phyloP scores from a whole-genome alignment of 2,329 filamentous ascomycete genomes.

The Clonostachys rhizophaga region DNA sequence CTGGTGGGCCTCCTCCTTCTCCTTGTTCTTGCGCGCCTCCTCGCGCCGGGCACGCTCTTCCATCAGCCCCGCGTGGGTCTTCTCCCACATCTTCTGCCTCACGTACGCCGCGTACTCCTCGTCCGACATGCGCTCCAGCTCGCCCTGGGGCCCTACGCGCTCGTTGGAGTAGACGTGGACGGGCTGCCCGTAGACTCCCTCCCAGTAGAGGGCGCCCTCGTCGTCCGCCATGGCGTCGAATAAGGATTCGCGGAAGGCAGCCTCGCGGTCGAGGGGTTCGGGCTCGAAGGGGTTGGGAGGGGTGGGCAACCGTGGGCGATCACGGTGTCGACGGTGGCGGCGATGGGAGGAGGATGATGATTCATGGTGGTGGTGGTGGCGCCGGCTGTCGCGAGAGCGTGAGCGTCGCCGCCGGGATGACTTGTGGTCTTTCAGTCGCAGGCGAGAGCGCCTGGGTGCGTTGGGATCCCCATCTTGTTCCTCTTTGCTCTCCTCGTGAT shows the following conservation, averaged over 20 bases:
- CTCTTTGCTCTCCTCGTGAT: constrained; percentile 6
- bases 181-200: constrained; percentile 92
- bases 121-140: constrained; percentile 82
- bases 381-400: constrained; percentile 2
- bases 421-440: constrained; percentile 25
- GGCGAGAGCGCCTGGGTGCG: constrained; percentile 18
- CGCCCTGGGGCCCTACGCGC: constrained; percentile 35
- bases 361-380: constrained; percentile 9
- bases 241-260: constrained; percentile 85
- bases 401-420: constrained; percentile 13
- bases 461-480: not conserved
- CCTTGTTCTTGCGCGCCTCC: constrained; percentile 43
- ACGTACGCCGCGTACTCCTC: constrained; percentile 90
- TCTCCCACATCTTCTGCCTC: constrained; percentile 90
- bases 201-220: constrained; percentile 93
- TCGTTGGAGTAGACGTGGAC: constrained; percentile 70
- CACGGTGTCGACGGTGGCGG: constrained; percentile 19
- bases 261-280: constrained; percentile 56
- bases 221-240: constrained; percentile 97
- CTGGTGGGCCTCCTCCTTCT: constrained; percentile 44
- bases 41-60: constrained; percentile 67
- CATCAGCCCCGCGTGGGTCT: constrained; percentile 77
- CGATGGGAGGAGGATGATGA: constrained; percentile 9
- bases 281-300: constrained; percentile 41
- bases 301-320: constrained; percentile 31